A percentile compares a stretch with the other conserved stretches of the same genome.
Evolutionary conservation across 2,329 filamentous ascomycete genomes (phyloP).

Genomic region (Aphanoascus verrucosus): DNA sequence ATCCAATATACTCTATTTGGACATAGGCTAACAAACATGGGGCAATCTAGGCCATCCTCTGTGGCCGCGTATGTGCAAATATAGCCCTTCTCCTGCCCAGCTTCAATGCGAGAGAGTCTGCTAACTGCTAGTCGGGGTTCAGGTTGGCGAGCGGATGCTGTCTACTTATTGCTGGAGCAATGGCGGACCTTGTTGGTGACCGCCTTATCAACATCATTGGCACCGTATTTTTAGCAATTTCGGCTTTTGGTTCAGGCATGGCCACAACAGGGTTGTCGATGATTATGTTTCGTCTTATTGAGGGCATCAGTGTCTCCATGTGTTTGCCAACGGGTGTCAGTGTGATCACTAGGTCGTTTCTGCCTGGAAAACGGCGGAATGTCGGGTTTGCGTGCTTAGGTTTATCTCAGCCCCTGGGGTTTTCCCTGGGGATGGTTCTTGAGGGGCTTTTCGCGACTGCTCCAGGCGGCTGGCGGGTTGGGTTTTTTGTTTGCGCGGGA

Average conservation of each 20-base stretch:
- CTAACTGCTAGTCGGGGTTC: neutral
- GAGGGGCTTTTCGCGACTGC: slow-evolving; percentile 42
- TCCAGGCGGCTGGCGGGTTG: slow-evolving; percentile 43
- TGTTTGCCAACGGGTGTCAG: slow-evolving; percentile 39
- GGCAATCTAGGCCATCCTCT: slow-evolving; percentile 11
- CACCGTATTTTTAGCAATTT: slow-evolving; percentile 32
- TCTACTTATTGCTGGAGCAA: slow-evolving; percentile 39
- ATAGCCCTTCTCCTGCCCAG: neutral
- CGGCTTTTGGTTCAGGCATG: slow-evolving; percentile 35
- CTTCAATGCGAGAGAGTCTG: neutral
- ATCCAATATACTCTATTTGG: neutral
- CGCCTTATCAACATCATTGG: slow-evolving; percentile 39
- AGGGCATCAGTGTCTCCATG: slow-evolving; percentile 37
- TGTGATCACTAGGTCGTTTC: slow-evolving; percentile 39
- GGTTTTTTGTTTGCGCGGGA: slow-evolving; percentile 41
- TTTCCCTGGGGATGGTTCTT: slow-evolving; percentile 39
- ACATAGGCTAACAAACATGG: neutral
- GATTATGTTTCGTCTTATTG: slow-evolving; percentile 37
- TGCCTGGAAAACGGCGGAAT: slow-evolving; percentile 37
- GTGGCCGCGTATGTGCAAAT: slow-evolving; percentile 8
- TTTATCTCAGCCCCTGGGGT: slow-evolving; percentile 41
- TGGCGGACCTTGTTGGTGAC: slow-evolving; percentile 41
- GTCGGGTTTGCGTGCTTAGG: slow-evolving; percentile 43
- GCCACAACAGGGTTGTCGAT: slow-evolving; percentile 30
- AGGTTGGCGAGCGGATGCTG: slow-evolving; percentile 34